A percentile compares a stretch with the other conserved stretches of the same genome.
Evolutionary conservation across 1,139 yeast genomes (phyloP).

Genomic region (Candida buenavistaensis): DNA sequence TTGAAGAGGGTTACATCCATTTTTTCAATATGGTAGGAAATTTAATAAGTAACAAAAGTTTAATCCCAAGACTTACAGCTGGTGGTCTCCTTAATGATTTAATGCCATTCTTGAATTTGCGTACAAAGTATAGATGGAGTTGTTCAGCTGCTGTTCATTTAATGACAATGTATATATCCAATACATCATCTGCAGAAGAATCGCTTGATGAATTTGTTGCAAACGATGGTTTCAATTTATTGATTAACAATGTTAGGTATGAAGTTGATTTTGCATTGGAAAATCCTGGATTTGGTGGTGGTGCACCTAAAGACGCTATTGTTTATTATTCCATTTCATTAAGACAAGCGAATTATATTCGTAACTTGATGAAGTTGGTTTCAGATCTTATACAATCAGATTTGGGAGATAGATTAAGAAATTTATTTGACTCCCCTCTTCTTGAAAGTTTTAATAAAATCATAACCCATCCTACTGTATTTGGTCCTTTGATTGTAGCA

Average conservation of each 20-base stretch:
- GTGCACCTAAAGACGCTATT: slow-evolving; percentile 54
- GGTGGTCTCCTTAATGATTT: slow-evolving; percentile 78
- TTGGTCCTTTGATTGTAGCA: slow-evolving; percentile 72
- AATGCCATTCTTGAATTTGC: slow-evolving; percentile 57
- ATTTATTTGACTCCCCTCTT: slow-evolving; percentile 81
- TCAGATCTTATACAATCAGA: slow-evolving; percentile 67
- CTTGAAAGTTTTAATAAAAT: slow-evolving; percentile 61
- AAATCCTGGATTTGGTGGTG: slow-evolving; percentile 53
- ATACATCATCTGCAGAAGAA: slow-evolving; percentile 42
- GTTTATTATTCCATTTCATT: slow-evolving; percentile 62
- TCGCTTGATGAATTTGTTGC: slow-evolving; percentile 62
- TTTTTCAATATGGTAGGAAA: slow-evolving; percentile 62
- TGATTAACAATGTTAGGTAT: slow-evolving; percentile 61
- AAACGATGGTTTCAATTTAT: slow-evolving; percentile 60
- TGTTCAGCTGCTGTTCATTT: slow-evolving; percentile 68
- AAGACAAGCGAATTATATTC: slow-evolving; percentile 61
- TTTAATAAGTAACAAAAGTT: slow-evolving; percentile 52
- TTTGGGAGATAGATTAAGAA: slow-evolving; percentile 82
- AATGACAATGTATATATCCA: slow-evolving; percentile 55
- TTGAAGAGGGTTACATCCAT: slow-evolving; percentile 50
- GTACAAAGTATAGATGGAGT: slow-evolving; percentile 54
- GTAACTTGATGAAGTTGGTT: slow-evolving; percentile 60
- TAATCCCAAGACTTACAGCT: slow-evolving; percentile 43
- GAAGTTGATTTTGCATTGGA: slow-evolving; percentile 68
- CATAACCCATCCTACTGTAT: slow-evolving; percentile 54